Base-by-base conservation (phyloP, 768 basidiomycete genomes). In the Mycena chlorophos region DNA sequence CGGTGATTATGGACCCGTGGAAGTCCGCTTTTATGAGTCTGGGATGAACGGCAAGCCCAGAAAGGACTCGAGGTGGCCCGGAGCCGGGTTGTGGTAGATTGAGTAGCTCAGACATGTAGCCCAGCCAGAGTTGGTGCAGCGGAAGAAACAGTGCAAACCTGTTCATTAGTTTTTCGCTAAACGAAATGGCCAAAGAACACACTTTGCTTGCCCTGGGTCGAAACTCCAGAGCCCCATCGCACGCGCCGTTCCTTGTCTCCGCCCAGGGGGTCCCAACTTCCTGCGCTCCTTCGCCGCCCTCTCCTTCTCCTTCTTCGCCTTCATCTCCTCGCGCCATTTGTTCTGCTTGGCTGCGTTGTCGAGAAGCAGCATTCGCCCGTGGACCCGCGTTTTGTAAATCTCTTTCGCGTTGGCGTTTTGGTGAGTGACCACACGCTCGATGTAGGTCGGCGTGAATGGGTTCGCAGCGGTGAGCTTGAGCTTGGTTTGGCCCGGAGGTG, bases 11-110 rank as follows among this genome's bases (percentile, higher is more conserved):
- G 3, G 88, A 85, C 1, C 94, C 94, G 58, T 91, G 87, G 53
- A 91, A 85, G 70, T 96, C 94, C 0, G 94, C 93, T 65, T 95
- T 97, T 46, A 94, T 80, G 1, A 96, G 75, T 63, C 94, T 95
- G 0, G 87, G 81, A 49, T 94, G 91, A 80, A 93, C 86, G 1
- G 73, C 71, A 2, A 82, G 73, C 1, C 81, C 63, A 2, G 69
- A 61, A 2, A 65, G 64, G 1, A 66, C 62, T 6, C 68, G 55
- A 3, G 69, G 64, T n/a, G 69, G 52, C 0, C 65, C 56, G 10
- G 67, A 47, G 3, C 76, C 72, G 29, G 65, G 66, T 5, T 66
- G 71, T 4, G 74, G 65, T n/a, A 95, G 73, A 6, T 75, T 79
- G n/a, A n/a, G n/a, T n/a, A n/a, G n/a, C n/a, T n/a, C n/a, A n/a